Evolutionary conservation across 306 rosid genomes (phyloP).

Genomic region (Luffa aegyptiaca): DNA sequence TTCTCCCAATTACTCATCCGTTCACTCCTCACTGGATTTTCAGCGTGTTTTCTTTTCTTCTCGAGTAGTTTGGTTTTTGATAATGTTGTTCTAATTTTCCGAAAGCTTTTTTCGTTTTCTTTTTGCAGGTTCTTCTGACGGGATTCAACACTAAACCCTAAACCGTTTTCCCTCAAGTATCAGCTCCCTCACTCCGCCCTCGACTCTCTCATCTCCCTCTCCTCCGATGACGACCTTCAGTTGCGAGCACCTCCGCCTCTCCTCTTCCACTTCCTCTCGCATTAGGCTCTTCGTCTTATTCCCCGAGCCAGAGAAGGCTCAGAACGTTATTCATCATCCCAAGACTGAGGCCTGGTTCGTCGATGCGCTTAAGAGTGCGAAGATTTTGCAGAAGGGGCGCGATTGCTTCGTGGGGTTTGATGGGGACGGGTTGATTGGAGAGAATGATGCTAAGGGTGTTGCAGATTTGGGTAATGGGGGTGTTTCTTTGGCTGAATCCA

Average conservation of each 20-base stretch:
- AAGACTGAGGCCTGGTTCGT: slow-evolving; percentile 50
- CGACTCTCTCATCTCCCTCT: slow-evolving; percentile 29
- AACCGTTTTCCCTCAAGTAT: slow-evolving; percentile 38
- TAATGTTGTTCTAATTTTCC: no score
- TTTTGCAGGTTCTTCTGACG: no score
- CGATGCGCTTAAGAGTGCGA: slow-evolving; percentile 42
- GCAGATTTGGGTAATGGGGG: slow-evolving; percentile 4
- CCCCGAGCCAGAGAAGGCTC: neutral
- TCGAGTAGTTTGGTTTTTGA: no score
- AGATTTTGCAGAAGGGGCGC: slow-evolving; percentile 31
- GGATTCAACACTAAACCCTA: no score
- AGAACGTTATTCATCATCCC: slow-evolving; percentile 30
- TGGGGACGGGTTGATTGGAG: slow-evolving; percentile 9
- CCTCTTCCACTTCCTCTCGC: slow-evolving; percentile 19
- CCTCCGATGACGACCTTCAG: slow-evolving; percentile 16
- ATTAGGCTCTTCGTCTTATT: slow-evolving; percentile 41
- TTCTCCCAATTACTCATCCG: no score
- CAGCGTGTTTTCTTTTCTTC: no score
- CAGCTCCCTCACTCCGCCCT: slow-evolving; percentile 42
- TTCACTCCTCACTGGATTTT: no score
- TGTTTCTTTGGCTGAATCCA: slow-evolving; percentile 26
- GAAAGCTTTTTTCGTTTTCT: neutral
- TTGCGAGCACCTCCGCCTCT: slow-evolving; percentile 26
- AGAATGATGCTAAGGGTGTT: neutral
- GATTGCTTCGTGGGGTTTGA: slow-evolving; percentile 19